A percentile compares a stretch with the other conserved stretches of the same genome.
Conservation (phyloP, 352 stramenopile species). For the Salisapilia sapeloensis region DNA sequence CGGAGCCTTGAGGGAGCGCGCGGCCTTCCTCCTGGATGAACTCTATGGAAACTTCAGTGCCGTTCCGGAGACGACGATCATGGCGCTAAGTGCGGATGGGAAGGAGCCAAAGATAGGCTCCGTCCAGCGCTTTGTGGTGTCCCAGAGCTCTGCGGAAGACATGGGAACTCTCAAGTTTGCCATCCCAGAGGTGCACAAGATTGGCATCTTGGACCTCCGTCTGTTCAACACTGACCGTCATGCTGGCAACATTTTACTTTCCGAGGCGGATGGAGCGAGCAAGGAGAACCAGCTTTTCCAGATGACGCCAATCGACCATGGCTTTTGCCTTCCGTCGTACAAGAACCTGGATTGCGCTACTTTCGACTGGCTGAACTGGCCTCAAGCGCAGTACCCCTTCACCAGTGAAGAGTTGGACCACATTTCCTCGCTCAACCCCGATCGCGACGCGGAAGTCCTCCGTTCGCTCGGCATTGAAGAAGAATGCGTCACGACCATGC, state of each 20-base stretch:
- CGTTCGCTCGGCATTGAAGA: conserved; percentile 61
- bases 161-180: conserved; percentile 77
- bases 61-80: conserved; percentile 67
- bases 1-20: conserved; percentile 64
- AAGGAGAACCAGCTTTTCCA: conserved; percentile 27
- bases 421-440: conserved; percentile 45
- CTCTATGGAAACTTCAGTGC: conserved; percentile 67
- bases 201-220: conserved; percentile 74
- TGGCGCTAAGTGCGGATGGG: conserved; percentile 36
- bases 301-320: conserved; percentile 82
- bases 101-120: conserved; percentile 60
- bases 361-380: conserved; percentile 82
- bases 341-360: conserved; percentile 62
- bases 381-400: conserved; percentile 79
- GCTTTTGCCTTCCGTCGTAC: conserved; percentile 73
- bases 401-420: conserved; percentile 55
- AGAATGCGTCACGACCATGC: conserved; percentile 68
- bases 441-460: conserved; percentile 35
- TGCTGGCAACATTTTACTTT: conserved; percentile 73
- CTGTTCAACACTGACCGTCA: conserved; percentile 84
- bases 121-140: conserved; percentile 69
- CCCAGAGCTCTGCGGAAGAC: conserved; percentile 74
- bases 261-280: conserved; percentile 9
- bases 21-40: conserved; percentile 67
- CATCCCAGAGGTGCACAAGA: conserved; percentile 78